A percentile compares a stretch with the other conserved stretches of the same genome.
Conservation (phyloP, 2,329 filamentous ascomycete species). For the Cercospora canescens region DNA sequence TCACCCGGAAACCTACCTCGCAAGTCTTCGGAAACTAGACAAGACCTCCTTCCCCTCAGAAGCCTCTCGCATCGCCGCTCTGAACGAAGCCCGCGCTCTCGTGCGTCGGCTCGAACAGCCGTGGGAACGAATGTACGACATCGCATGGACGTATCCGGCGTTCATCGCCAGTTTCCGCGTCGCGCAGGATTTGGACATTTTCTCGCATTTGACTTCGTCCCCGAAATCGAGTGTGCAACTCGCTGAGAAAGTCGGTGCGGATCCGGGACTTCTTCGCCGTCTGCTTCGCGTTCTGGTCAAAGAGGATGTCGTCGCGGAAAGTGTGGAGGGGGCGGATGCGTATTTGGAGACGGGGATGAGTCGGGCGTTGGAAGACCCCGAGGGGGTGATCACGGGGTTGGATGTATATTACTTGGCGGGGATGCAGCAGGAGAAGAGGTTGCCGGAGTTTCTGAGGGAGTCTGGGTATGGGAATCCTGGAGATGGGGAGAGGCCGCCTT, state of each 20-base stretch:
- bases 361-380: constrained; percentile 12
- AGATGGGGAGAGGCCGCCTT: constrained; percentile 11
- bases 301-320: constrained; percentile 10
- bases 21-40: not conserved
- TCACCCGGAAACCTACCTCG: not conserved
- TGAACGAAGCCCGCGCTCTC: constrained; percentile 16
- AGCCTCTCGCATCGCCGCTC: not conserved
- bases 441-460: constrained; percentile 18
- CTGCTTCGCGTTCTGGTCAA: constrained; percentile 17
- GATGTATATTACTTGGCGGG: constrained; percentile 16
- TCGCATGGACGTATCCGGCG: constrained; percentile 13
- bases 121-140: constrained; percentile 19
- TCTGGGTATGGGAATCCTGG: constrained; percentile 17
- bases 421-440: constrained; percentile 3
- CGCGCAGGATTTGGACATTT: constrained; percentile 15
- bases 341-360: constrained; percentile 15
- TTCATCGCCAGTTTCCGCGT: constrained; percentile 8
- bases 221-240: constrained; percentile 6
- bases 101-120: constrained; percentile 17
- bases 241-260: constrained; percentile 8
- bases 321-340: not conserved
- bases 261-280: constrained; percentile 15
- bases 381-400: constrained; percentile 15
- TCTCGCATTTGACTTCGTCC: not conserved
- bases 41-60: constrained; percentile 15